phyloP scores from a whole-genome alignment of 139 green algal genomes.

The Desmodesmus armatus region DNA sequence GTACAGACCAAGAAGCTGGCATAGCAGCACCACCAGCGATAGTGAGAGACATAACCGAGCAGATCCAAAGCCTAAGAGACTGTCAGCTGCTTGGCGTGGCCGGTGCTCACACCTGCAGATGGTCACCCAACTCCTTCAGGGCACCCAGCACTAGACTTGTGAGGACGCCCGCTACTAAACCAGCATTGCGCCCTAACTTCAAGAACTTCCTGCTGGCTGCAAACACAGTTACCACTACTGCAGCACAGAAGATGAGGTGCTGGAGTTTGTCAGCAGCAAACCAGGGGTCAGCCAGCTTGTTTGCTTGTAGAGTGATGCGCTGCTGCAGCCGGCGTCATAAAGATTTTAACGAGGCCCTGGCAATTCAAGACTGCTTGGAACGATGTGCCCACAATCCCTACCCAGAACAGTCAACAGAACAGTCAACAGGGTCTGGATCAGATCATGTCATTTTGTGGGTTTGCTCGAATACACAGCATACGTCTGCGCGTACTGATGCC shows the following conservation, averaged over 20 bases:
- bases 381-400: no score
- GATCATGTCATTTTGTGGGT: no score
- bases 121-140: constrained; percentile 33
- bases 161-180: not conserved
- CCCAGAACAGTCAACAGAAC: no score
- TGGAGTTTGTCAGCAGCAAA: constrained; percentile 40
- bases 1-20: not conserved
- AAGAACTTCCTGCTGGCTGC: not conserved
- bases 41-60: not conserved
- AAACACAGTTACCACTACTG: not conserved
- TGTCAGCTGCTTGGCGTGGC: not conserved
- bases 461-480: no score
- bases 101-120: constrained; percentile 1
- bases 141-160: constrained; percentile 2
- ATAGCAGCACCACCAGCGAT: not conserved
- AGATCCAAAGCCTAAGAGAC: not conserved
- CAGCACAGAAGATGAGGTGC: constrained; percentile 29
- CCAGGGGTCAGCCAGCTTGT: constrained; percentile 36
- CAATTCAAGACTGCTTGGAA: no score
- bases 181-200: not conserved
- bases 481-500: no score
- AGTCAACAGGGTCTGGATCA: no score
- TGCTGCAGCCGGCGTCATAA: no score
- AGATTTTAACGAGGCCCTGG: no score
- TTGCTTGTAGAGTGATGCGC: not conserved